These are phyloP conservation scores for Tylopilus sp. DNA, from an alignment of 768 basidiomycete species.

Conservation along the genomic window DNA sequence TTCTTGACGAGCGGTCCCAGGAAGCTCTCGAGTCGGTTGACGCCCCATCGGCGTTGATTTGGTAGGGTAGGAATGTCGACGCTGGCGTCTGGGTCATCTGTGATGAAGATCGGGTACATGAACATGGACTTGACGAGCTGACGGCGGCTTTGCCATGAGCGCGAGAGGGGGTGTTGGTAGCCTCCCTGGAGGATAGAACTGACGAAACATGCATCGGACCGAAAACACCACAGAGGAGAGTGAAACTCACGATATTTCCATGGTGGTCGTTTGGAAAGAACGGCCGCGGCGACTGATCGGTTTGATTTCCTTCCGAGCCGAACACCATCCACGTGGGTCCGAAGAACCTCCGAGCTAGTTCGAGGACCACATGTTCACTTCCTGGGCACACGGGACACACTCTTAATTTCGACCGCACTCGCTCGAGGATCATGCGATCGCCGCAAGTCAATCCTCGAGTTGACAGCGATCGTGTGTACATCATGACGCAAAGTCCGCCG, in stretches of 20 bases:
- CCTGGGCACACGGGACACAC: too few relatives aligned
- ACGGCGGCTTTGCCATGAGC: slow-evolving; percentile 82
- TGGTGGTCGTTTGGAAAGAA: slow-evolving; percentile 9
- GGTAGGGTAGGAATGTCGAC: slow-evolving; percentile 76
- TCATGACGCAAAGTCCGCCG: neutral
- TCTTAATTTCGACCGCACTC: neutral
- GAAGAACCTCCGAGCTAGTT: neutral
- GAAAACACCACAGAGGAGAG: neutral
- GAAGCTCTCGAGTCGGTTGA: slow-evolving; percentile 89
- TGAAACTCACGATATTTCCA: slow-evolving; percentile 46
- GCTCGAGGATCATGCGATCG: neutral
- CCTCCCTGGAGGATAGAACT: slow-evolving; percentile 89
- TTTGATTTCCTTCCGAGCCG: neutral
- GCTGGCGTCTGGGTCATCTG: slow-evolving; percentile 86
- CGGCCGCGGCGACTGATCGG: neutral
- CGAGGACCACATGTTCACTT: neutral
- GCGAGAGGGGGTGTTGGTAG: slow-evolving; percentile 86
- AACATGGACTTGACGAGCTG: slow-evolving; percentile 88
- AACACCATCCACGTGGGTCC: neutral
- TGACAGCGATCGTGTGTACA: neutral
- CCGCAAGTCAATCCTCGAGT: neutral
- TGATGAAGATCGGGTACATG: slow-evolving; percentile 99
- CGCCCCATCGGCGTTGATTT: slow-evolving; percentile 89
- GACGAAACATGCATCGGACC: neutral
- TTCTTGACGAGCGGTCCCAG: slow-evolving; percentile 84